Conservation (phyloP, 2,329 filamentous ascomycete species). For the Monosporascus sp. region DNA sequence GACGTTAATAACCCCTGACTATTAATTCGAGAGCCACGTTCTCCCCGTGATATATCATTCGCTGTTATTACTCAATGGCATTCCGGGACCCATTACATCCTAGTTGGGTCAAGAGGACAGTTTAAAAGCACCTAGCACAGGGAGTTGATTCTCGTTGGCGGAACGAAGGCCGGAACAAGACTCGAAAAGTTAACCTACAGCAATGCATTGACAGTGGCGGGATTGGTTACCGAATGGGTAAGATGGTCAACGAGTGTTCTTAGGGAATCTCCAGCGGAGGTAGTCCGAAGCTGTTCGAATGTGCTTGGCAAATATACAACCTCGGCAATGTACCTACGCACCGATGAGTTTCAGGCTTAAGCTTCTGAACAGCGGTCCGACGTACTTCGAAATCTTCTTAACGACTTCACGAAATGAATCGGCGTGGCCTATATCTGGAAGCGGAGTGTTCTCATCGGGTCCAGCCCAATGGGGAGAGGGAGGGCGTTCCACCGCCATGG, state of each 20-base stretch:
- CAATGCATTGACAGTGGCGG: conserved; percentile 65
- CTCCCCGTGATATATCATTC: no score
- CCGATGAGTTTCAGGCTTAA: conserved; percentile 6
- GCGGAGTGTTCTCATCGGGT: conserved; percentile 20
- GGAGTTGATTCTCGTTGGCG: background rate
- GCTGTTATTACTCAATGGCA: no score
- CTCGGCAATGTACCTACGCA: conserved; percentile 54
- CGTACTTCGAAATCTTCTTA: conserved; percentile 60
- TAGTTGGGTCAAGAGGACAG: no score
- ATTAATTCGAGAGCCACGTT: background rate
- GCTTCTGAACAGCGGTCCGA: background rate
- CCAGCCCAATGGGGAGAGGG: conserved; percentile 28
- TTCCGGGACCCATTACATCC: no score
- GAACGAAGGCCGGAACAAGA: background rate
- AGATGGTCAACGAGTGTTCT: conserved; percentile 59
- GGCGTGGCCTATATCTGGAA: conserved; percentile 52
- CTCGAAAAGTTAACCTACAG: conserved; percentile 47
- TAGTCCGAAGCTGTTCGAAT: conserved; percentile 69
- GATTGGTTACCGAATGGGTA: conserved; percentile 57
- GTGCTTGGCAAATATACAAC: conserved; percentile 59
- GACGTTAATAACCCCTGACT: conserved; percentile 1
- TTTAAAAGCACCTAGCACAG: background rate
- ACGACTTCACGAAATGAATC: conserved; percentile 61
- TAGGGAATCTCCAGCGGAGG: conserved; percentile 53
- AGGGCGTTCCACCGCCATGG: conserved; percentile 25